phyloP scores from a whole-genome alignment of 1,139 yeast genomes.

The Lodderomyces pseudojiufengensis region DNA sequence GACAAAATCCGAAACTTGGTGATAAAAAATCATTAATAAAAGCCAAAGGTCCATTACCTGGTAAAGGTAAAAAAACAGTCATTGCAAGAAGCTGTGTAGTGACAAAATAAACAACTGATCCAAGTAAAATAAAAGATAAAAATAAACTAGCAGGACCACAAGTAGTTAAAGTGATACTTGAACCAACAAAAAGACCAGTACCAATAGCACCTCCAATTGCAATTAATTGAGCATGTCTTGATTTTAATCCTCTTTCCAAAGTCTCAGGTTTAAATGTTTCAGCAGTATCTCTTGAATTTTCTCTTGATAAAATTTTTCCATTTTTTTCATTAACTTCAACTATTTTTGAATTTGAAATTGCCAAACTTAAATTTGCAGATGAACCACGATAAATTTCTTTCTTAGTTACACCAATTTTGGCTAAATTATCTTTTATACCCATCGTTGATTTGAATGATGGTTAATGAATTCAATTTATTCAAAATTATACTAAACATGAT shows the following conservation, averaged over 20 bases:
- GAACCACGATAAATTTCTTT: conserved; percentile 9
- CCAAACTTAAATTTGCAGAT: conserved; percentile 24
- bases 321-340: conserved; percentile 27
- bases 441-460: too few relatives aligned
- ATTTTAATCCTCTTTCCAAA: conserved; percentile 35
- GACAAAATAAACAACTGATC: conserved; percentile 50
- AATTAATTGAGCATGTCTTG: conserved; percentile 36
- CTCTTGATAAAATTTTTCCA: conserved; percentile 25
- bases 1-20: conserved; percentile 42
- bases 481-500: too few relatives aligned
- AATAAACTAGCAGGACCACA: conserved; percentile 54
- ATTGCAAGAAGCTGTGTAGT: conserved; percentile 61
- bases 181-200: conserved; percentile 44
- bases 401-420: conserved; percentile 3
- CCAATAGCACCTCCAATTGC: conserved; percentile 43
- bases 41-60: conserved; percentile 43
- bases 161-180: conserved; percentile 41
- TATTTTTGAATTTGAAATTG: conserved; percentile 32
- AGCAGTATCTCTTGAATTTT: conserved; percentile 18
- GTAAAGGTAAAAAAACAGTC: conserved; percentile 54
- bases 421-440: conserved; percentile 7
- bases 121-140: conserved; percentile 46
- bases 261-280: conserved; percentile 18
- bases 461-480: too few relatives aligned
- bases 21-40: conserved; percentile 36